Conservation (phyloP, 192 early-diverging fungal genomes). For the Glomus cerebriforme region DNA sequence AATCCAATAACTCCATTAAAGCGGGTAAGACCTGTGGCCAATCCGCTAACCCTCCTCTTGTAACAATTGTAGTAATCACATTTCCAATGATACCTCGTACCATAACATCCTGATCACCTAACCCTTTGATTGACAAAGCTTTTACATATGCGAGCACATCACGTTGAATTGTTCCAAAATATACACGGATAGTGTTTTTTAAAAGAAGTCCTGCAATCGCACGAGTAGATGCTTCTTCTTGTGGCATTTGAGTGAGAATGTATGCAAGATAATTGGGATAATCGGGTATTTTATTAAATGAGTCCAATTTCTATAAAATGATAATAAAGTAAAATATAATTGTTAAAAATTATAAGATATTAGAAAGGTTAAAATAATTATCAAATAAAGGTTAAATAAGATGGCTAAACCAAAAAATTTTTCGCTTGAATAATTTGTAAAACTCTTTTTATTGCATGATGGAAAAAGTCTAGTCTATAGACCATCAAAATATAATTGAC, state of each 20-base stretch:
- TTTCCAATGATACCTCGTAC: constrained; percentile 84
- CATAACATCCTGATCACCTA: constrained; percentile 71
- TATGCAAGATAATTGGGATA: constrained; percentile 91
- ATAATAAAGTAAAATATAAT: not conserved
- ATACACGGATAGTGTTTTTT: constrained; percentile 73
- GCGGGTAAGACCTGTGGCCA: constrained; percentile 85
- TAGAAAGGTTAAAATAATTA: not conserved
- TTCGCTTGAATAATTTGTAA: not conserved
- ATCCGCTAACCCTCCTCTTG: constrained; percentile 63
- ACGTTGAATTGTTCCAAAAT: constrained; percentile 53
- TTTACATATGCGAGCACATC: constrained; percentile 73
- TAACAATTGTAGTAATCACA: constrained; percentile 85
- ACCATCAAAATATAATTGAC: not conserved
- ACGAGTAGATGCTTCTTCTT: constrained; percentile 67
- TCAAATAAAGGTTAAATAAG: not conserved
- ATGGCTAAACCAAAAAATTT: not conserved
- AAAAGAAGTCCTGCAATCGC: constrained; percentile 83
- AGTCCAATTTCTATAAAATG: constrained; percentile 64
- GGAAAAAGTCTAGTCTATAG: not conserved
- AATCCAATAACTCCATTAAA: constrained; percentile 80
- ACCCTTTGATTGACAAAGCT: constrained; percentile 41
- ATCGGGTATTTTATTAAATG: constrained; percentile 78
- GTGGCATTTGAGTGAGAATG: constrained; percentile 76
- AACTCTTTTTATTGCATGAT: not conserved
- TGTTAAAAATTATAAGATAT: constrained; percentile 14